Evolutionary conservation across 2,329 filamentous ascomycete genomes (phyloP), one percentile per base, ranked within the genome.

Genomic region (Aspergillus sp.): DNA sequence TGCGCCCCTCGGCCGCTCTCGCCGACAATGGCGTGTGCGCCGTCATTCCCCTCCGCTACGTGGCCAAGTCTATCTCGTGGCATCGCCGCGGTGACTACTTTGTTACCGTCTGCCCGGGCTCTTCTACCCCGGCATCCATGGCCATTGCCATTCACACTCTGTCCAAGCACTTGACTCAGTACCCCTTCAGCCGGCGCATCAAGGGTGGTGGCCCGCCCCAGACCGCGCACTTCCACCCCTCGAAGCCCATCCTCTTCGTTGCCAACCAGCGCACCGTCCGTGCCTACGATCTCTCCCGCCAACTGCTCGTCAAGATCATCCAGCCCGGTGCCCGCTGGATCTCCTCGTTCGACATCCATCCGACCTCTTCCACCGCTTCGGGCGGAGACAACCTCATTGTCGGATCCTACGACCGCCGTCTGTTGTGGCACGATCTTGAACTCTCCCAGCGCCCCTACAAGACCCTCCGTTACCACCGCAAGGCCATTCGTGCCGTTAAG

Each of bases 401-500:
- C 10, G 92, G 93, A 48, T 95, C 92, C 0, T 99, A 98, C 79
- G 95, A 99, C 79, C 89, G 93, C 66, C 88, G 94, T 50, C 83
- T 99, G 2, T 84, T 99, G 32, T 99, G 95, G 95, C 95, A 98
- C 79, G 95, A 99, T 78, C 84, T 98, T 57, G 95, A 99, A 68
- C 86, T 99, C 38, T 95, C 91, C 0, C 89, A 86, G 64, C 87
- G 91, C 53, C 95, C 95, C 0, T 98, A 96, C 83, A 97, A 97
- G 83, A 98, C 94, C 1, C 88, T 99, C 79, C 87, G 95, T 54
- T 99, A 98, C 81, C 95, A 99, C 80, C 81, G 87, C 63, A 91
- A 96, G 77, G 95, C 95, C 49, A 96, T 99, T 70, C 87, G 96
- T 51, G 87, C 89, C 12, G 95, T 97, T 58, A 89, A 87, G 68